These are phyloP conservation scores for Microsporum canis DNA, from an alignment of 2,329 filamentous ascomycete genomes.

Conservation along the genomic window DNA sequence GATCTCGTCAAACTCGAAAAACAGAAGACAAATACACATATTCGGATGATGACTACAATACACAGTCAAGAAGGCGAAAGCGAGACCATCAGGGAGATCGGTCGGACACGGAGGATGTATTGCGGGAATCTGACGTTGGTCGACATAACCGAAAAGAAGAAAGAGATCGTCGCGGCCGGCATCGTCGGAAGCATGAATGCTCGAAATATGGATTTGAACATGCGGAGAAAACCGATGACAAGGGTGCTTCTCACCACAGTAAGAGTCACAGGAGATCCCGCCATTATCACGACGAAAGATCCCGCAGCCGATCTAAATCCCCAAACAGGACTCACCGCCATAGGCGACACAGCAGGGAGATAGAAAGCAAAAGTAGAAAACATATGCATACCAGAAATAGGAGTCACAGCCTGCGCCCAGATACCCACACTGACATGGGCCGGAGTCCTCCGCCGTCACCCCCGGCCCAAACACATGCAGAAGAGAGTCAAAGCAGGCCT, in stretches of 20 bases:
- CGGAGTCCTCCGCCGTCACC: background rate
- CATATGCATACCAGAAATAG: background rate
- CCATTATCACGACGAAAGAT: background rate
- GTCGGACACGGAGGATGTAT: background rate
- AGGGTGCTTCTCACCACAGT: background rate
- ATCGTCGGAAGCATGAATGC: background rate
- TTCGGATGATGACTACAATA: background rate
- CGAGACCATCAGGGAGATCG: background rate
- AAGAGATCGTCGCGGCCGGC: slow-evolving; percentile 11
- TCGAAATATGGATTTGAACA: slow-evolving; percentile 4
- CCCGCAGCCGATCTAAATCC: background rate
- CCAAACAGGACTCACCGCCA: background rate
- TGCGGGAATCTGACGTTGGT: background rate
- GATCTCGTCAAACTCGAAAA: background rate
- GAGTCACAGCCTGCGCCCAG: background rate
- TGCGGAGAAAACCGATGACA: background rate
- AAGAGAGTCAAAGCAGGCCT: background rate
- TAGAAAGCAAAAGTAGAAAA: background rate
- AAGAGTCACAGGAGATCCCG: slow-evolving; percentile 14
- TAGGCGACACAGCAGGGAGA: background rate
- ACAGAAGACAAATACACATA: background rate
- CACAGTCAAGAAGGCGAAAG: background rate
- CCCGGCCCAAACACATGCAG: background rate
- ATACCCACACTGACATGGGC: background rate
- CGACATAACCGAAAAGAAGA: slow-evolving; percentile 17